Evolutionary conservation across 1,284 basidiomycete species (phyloP), one percentile per base, ranked within the genome.

Genomic region (Apiotrichum montevideense): DNA sequence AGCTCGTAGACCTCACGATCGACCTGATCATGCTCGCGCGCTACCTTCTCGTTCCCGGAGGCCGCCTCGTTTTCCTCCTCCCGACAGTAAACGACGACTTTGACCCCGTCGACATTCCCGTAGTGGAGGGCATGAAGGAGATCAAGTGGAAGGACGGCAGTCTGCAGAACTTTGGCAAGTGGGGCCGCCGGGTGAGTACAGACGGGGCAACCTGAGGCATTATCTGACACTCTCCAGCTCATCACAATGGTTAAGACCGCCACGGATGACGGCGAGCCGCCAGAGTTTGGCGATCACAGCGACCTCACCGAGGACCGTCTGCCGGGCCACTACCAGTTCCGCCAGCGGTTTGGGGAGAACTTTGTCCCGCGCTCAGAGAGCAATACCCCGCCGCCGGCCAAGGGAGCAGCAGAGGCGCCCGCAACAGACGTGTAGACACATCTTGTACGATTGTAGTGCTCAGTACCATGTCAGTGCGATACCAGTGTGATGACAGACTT

Each of bases 1-100:
- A 95, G 66, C 81, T 98, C n/a, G 88, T 89, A 7, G 82, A 86
- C 57, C 82, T 98, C 35, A 85, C 87, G 3, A 68, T 79, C 32
- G 94, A 98, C 69, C 84, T 99, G 10, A 84, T 98, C 35, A 74
- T 86, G 33, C 83, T 93, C 43, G 85, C 92, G 2, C 83, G 91
- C 51, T 89, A 89, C 72, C 79, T 98, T 50, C 82, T 99, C 33
- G 88, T 85, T 57, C 89, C 90, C 0, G 82, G 82, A 14, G 96
- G 96, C 13, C 80, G 96, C 39, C 82, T 99, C 7, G 95, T 98
- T 1, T 97, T 94, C 77, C 96, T 94, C 80, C 80, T 98, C 32
- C 94, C 93, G 0, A 95, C 93, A 0, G 87, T 94, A 21, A 90
- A 85, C 13, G 91, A 93, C 50, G 87, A 92, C 55, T 97, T 93